Base-by-base conservation (phyloP, 83 land plant species). In the Picea abies region DNA sequence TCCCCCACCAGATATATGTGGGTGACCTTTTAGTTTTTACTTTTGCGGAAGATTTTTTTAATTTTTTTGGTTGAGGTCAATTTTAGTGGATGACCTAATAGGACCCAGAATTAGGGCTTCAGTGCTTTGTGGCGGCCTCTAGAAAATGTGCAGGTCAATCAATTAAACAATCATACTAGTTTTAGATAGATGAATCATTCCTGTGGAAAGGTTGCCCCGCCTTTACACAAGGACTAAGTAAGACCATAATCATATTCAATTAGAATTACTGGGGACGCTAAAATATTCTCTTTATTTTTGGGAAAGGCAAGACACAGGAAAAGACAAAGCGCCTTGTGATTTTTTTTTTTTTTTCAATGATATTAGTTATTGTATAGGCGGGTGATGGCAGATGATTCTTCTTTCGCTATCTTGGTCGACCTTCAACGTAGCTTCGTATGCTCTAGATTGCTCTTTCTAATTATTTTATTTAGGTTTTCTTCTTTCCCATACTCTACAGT, bases 11-110 rank as follows among this genome's bases (percentile, higher is more conserved):
- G n/a, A n/a, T 23, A 22, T 66, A 26, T 63, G 26, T 66, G 23
- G 26, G 69, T 66, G 69, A 23, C 69, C 69, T 66, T 66, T 66
- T 66, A n/a, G 65, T n/a, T 63, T 63, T 63, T 63, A n/a, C 65
- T 63, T 63, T n/a, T 23, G 14, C 20, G 15, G 23, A 7, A 25
- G 35, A 9, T 66, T 66, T 65, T 62, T 63, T 63, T 63, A 4
- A 63, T 52, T 8, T 8, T 52, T 52, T 52, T 10, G 14, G 56
- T 52, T 52, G 14, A 26, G 26, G 69, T 66, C 69, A 66, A 66
- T 66, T 63, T 23, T 66, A 26, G 69, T 66, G 69, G 69, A 66
- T 25, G 69, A 26, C 22, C 65, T 66, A 23, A 26, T n/a, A 66
- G 26, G 5, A 66, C 22, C 35, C 69, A 66, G 26, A 66, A 66